Evolutionary conservation across 225 moss, liverwort and hornwort species (phyloP).

Genomic region (Neckera pumila): DNA sequence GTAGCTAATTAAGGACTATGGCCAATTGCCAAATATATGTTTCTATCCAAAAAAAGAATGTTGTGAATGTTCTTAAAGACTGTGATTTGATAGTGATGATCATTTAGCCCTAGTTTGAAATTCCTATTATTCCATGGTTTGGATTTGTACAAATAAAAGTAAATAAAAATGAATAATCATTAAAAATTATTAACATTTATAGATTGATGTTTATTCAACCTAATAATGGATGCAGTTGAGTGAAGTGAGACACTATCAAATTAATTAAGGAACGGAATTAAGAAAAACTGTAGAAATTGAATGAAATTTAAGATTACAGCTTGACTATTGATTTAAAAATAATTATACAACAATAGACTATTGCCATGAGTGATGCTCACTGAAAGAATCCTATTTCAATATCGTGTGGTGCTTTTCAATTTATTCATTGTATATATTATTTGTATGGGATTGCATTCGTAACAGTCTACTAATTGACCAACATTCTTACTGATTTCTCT

Average conservation of each 20-base stretch:
- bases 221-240: neutral
- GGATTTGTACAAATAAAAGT: neutral
- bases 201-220: neutral
- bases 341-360: neutral
- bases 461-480: neutral
- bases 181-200: neutral
- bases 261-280: too few species aligned
- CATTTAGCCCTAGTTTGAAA: neutral
- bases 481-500: neutral
- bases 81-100: neutral
- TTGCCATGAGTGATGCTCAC: neutral
- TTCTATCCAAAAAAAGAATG: neutral
- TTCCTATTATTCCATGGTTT: neutral
- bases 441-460: neutral
- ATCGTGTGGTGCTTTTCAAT: rapidly evolving
- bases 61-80: neutral
- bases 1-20: neutral
- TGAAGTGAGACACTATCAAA: neutral
- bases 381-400: neutral
- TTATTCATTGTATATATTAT: neutral
- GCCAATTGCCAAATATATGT: neutral
- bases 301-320: neutral
- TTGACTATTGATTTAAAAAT: neutral
- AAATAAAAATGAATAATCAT: neutral
- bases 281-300: neutral